A percentile compares a stretch with the other conserved stretches of the same genome.
phyloP scores from a whole-genome alignment of 768 basidiomycete species.

The Boletellus emodensis region DNA sequence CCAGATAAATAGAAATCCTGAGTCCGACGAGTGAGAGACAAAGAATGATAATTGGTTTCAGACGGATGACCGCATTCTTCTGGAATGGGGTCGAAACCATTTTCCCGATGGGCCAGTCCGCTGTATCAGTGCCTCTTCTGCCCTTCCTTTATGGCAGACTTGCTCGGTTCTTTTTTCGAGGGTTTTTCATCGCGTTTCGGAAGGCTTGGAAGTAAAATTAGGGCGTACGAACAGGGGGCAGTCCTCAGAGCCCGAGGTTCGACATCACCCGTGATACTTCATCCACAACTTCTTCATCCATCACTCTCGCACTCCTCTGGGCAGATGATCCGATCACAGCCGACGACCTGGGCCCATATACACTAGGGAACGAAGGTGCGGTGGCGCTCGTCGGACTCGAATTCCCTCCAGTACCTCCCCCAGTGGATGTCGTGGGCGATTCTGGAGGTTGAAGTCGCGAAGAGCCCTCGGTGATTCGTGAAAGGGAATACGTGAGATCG shows the following conservation, averaged over 20 bases:
- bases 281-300: conserved; percentile 58
- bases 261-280: conserved; percentile 77
- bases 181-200: conserved; percentile 1
- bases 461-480: conserved; percentile 70
- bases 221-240: conserved; percentile 12
- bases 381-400: conserved; percentile 78
- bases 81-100: conserved; percentile 18
- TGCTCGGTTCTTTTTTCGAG: conserved; percentile 1
- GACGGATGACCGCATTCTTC: conserved; percentile 19
- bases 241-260: conserved; percentile 57
- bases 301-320: conserved; percentile 37
- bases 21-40: conserved; percentile 26
- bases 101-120: conserved; percentile 19
- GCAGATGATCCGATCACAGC: conserved; percentile 42
- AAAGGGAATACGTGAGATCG: conserved; percentile 80
- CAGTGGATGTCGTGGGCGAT: conserved; percentile 73
- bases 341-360: conserved; percentile 64
- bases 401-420: conserved; percentile 68
- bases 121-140: conserved; percentile 4
- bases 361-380: conserved; percentile 80
- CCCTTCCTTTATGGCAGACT: conserved; percentile 8
- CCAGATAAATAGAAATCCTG: conserved; percentile 34
- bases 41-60: conserved; percentile 17
- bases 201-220: conserved; percentile 8
- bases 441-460: conserved; percentile 65